phyloP scores from a whole-genome alignment of 495 filamentous ascomycete species.

The Thermochaetoides thermophila region DNA sequence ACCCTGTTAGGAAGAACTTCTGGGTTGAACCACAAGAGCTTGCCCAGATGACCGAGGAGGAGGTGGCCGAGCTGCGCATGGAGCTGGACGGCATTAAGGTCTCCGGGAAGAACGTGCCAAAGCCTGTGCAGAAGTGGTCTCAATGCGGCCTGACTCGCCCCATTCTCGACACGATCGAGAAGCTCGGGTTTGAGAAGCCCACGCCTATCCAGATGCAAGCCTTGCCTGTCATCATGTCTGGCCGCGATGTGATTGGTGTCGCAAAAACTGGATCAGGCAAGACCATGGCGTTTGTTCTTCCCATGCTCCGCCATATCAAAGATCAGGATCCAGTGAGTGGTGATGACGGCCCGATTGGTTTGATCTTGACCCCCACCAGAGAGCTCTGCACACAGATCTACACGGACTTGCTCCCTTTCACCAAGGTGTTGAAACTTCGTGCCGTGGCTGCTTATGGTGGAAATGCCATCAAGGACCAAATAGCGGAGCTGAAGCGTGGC shows the following conservation, averaged over 20 bases:
- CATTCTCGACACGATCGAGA: slow-evolving; percentile 74
- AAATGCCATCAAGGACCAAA: slow-evolving; percentile 93
- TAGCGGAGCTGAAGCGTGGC: slow-evolving; percentile 86
- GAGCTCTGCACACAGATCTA: slow-evolving; percentile 93
- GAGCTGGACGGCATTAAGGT: slow-evolving; percentile 95
- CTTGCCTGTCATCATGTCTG: slow-evolving; percentile 89
- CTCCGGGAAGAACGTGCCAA: slow-evolving; percentile 67
- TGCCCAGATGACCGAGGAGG: slow-evolving; percentile 69
- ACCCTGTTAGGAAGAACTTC: slow-evolving; percentile 82
- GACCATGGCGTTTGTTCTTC: slow-evolving; percentile 85
- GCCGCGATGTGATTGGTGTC: slow-evolving; percentile 88
- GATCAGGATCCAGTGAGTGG: slow-evolving; percentile 74
- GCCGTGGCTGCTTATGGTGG: slow-evolving; percentile 94
- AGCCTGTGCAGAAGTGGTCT: slow-evolving; percentile 90
- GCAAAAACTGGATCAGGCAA: slow-evolving; percentile 99
- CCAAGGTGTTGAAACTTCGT: slow-evolving; percentile 78
- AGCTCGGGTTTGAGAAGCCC: slow-evolving; percentile 72
- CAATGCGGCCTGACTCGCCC: slow-evolving; percentile 82
- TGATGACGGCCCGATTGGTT: slow-evolving; percentile 71
- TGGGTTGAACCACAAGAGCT: slow-evolving; percentile 83
- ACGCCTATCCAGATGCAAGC: slow-evolving; percentile 94
- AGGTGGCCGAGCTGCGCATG: slow-evolving; percentile 63
- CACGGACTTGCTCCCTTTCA: slow-evolving; percentile 81
- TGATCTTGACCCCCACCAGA: slow-evolving; percentile 90
- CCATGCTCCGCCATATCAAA: slow-evolving; percentile 96